Evolutionary conservation across 306 rosid species (phyloP).

Genomic region (Morella rubra): DNA sequence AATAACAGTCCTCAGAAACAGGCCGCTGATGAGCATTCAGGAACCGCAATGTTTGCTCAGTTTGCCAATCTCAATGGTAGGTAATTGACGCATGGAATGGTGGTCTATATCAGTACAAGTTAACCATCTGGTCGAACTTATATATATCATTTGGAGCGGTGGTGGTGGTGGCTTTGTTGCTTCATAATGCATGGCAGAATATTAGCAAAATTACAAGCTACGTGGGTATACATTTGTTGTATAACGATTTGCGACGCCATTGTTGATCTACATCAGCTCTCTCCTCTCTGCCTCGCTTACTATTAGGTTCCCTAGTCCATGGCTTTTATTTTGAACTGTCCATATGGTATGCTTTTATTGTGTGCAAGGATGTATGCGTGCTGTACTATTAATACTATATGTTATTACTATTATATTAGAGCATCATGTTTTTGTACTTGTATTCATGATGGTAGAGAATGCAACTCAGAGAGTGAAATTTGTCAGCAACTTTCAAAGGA

Average conservation of each 20-base stretch:
- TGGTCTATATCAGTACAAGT: conserved; percentile 10
- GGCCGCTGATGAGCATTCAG: conserved; percentile 60
- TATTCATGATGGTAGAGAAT: conserved; percentile 16
- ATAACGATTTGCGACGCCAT: conserved; percentile 12
- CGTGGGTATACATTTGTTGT: conserved; percentile 3
- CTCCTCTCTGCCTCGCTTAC: neutral
- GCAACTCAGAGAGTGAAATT: conserved; percentile 23
- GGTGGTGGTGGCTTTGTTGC: conserved; percentile 3
- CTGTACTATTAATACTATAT: conserved; percentile 38
- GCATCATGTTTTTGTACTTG: neutral
- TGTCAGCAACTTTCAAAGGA: conserved; percentile 23
- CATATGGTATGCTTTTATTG: conserved; percentile 19
- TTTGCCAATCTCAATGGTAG: conserved; percentile 70
- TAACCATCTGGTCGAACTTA: conserved; percentile 15
- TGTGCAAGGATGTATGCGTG: conserved; percentile 26
- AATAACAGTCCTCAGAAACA: conserved; percentile 20
- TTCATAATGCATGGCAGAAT: neutral
- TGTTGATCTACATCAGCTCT: conserved; percentile 6
- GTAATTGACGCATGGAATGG: conserved; percentile 28
- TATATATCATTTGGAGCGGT: neutral
- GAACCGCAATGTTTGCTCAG: conserved; percentile 66
- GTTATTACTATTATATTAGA: conserved; percentile 32
- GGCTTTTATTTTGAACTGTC: conserved; percentile 5
- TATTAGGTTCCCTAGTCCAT: conserved; percentile 16
- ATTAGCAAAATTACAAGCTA: conserved; percentile 4